Base-by-base conservation (phyloP, 805 yeast genomes). In the Metschnikowia arizonensis region DNA sequence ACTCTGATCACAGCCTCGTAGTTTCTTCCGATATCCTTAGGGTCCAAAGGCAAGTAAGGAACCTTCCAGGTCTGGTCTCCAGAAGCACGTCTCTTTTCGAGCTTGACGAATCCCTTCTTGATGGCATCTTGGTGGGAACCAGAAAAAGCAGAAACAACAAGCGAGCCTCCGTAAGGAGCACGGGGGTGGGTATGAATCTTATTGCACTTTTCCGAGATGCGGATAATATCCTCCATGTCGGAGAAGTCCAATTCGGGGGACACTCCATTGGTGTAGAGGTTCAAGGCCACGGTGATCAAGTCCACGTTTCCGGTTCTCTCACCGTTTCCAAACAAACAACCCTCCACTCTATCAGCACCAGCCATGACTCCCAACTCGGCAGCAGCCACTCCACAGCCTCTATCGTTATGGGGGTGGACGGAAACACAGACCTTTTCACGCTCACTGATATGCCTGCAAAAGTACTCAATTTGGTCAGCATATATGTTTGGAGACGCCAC, bases 271-370 rank as follows among this genome's bases (percentile, higher is more conserved):
- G 89, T 84, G 71, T 84, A 84, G 81, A 84, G 65, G 72, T 84
- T 84, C 56, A 84, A 69, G 2, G 88, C 91, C 50, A 84, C 78
- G 19, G 89, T 84, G 42, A 82, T 81, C 52, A 84, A 70, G 64
- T 84, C 91, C 55, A 84, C 90, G 62, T 84, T 84, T 69, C 91
- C 91, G 24, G 91, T 84, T 69, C 91, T 75, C 73, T 84, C 91
- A 68, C 91, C 91, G 64, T 83, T 84, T 59, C 90, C 90, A 52
- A 84, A 84, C 33, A 84, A 71, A 72, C 90, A 84, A 46, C 91
- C 91, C 66, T 84, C 91, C 42, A 84, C 86, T 71, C 91, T 77
- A 66, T 84, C 90, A 49, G 86, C 91, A 59, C 91, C 91, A n/a
- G 89, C 91, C 58, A 84, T 67, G 26, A 82, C 56, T 56, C 88